Base-by-base conservation (phyloP, 2,329 filamentous ascomycete species). In the Colletotrichum spinosum region DNA sequence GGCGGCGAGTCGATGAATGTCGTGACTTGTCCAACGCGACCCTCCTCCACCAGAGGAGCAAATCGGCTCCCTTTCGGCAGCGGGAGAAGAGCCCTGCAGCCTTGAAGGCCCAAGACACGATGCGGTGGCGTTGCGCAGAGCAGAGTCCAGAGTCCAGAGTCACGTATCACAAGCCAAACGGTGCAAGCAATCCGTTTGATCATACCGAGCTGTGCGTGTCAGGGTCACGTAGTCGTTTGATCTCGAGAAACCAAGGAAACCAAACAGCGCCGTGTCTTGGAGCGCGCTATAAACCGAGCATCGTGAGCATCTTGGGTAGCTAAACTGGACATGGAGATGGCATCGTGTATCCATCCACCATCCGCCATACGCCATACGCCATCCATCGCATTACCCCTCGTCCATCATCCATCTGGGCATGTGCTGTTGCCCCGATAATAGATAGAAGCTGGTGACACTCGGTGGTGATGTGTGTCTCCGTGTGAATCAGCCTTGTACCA, bases 131-230 rank as follows among this genome's bases (percentile, higher is more conserved):
- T 37, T 49, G 56, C 39, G 39, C 25, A 25, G 25, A 25, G 4
- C 25, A 25, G 25, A 1, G 25, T 25, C 25, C 25, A 34, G 15
- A 46, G 13, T 17, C 13, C 41, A 6, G 46, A 38, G 34, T 46
- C 48, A 60, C 48, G 39, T 53, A 53, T 60, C 56, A 60, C 56
- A 60, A 60, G 56, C 49, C 56, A 46, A 60, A 39, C 33, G 11
- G 15, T 59, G 49, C 45, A 17, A 25, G 9, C 34, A 11, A 38
- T 13, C 38, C 8, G 9, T 41, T 9, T 13, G n/a, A 35, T 17
- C 25, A 54, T 34, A 37, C 33, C 35, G 48, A 63, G 41, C 53
- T 33, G 53, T 37, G 51, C 51, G 38, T 54, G 37, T 37, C 37
- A 15, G 39, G 15, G 51, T 53, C 15, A n/a, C 35, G 17, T 45